Conservation (phyloP, 2,329 filamentous ascomycete genomes). For the Xylaria arbuscula region DNA sequence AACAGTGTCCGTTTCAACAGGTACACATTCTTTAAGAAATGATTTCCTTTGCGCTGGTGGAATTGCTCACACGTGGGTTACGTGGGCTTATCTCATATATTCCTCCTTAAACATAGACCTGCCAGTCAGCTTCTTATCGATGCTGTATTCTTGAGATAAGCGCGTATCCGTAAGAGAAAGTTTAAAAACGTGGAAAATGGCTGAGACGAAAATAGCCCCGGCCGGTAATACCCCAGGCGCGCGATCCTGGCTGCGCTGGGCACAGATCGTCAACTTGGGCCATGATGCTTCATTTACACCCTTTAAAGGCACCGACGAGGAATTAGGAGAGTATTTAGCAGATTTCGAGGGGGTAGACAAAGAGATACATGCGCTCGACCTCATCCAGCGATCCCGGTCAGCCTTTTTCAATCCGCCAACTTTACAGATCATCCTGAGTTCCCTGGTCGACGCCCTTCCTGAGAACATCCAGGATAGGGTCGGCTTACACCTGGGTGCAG, state of each 20-base stretch:
- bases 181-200: constrained; percentile 1
- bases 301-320: not conserved
- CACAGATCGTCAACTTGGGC: constrained; percentile 14
- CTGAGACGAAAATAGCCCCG: not conserved
- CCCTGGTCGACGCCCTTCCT: constrained; percentile 11
- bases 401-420: not conserved
- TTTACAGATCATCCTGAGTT: constrained; percentile 12
- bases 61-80: not conserved
- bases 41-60: too few relatives aligned
- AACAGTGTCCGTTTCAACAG: not conserved
- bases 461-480: not conserved
- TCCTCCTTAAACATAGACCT: not conserved
- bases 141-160: not conserved
- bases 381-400: constrained; percentile 13
- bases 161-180: not conserved
- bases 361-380: constrained; percentile 11
- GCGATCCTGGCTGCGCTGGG: constrained; percentile 1
- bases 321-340: not conserved
- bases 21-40: not conserved
- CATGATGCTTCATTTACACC: constrained; percentile 3
- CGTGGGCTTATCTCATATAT: not conserved
- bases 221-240: not conserved
- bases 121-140: not conserved
- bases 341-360: not conserved
- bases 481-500: constrained; percentile 8